Conservation (phyloP, 2,329 filamentous ascomycete species). For the Diaporthe vexans region DNA sequence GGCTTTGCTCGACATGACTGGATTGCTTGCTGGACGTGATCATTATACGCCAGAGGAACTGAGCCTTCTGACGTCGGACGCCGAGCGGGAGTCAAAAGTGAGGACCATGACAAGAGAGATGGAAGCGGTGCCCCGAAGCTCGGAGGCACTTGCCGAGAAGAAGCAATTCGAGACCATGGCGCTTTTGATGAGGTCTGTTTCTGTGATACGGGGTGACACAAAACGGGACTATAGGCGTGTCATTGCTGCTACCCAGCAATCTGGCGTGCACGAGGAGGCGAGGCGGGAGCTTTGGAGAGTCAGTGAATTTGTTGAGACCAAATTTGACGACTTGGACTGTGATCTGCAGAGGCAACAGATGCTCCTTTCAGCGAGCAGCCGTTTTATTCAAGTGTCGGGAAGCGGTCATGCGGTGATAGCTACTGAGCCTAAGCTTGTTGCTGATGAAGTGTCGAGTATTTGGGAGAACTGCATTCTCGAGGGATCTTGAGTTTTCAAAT, state of each 20-base stretch:
- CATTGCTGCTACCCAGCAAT: not conserved
- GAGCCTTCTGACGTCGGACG: not conserved
- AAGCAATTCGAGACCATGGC: not conserved
- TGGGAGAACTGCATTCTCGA: conserved; percentile 6
- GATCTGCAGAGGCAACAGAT: conserved; percentile 13
- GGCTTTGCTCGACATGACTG: conserved; percentile 19
- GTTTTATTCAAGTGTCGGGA: conserved; percentile 1
- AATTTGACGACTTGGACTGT: not conserved
- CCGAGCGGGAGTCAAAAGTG: not conserved
- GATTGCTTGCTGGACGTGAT: not conserved
- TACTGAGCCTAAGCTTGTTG: conserved; percentile 4
- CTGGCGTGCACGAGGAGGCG: not conserved
- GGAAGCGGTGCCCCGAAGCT: not conserved
- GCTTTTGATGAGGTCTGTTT: conserved; percentile 17
- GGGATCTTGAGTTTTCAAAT: no score
- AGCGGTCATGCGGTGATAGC: conserved; percentile 20
- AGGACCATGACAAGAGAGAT: not conserved
- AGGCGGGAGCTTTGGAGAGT: not conserved
- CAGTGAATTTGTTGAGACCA: not conserved
- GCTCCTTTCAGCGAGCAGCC: conserved; percentile 11
- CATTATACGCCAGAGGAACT: not conserved
- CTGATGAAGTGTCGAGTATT: not conserved
- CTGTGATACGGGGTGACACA: conserved; percentile 6
- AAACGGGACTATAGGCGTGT: conserved; percentile 6
- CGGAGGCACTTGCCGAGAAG: not conserved